These are phyloP conservation scores for Geotrichum citri-aurantii DNA, from an alignment of 1,139 yeast genomes.

Conservation along the genomic window DNA sequence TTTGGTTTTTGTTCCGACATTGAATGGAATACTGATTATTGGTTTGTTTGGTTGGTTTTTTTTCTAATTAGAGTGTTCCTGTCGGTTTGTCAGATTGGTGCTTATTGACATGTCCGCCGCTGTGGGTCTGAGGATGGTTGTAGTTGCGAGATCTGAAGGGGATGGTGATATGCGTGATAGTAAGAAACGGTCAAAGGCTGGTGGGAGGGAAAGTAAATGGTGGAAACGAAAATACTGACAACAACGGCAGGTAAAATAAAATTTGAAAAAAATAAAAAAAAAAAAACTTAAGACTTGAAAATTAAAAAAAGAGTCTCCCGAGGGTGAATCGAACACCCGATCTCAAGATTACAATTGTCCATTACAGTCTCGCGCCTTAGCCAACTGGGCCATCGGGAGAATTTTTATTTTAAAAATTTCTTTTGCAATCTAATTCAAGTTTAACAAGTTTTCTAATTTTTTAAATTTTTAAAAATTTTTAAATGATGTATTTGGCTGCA, in stretches of 20 bases:
- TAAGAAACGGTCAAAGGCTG: no score
- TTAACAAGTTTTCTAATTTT: no score
- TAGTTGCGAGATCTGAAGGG: neutral
- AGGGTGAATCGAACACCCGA: conserved; percentile 81
- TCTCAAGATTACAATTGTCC: conserved; percentile 56
- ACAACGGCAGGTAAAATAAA: neutral
- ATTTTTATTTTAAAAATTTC: no score
- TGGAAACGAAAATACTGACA: neutral
- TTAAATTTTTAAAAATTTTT: no score
- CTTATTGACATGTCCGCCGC: neutral
- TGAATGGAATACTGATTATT: neutral
- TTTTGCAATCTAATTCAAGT: no score
- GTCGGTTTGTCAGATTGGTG: neutral
- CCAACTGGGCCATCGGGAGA: conserved; percentile 75
- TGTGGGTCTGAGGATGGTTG: neutral
- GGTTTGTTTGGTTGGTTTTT: no score
- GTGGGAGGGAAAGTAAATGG: neutral
- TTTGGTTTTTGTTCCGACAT: neutral
- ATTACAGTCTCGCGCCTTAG: conserved; percentile 76
- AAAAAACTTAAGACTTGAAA: no score
- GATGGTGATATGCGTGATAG: neutral
- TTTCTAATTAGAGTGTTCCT: neutral
- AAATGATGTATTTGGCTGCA: no score
- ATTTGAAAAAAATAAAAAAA: no score
- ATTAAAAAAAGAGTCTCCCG: conserved; percentile 43